phyloP scores from a whole-genome alignment of 495 filamentous ascomycete genomes.

The Hypoxylon crocopeplum region DNA sequence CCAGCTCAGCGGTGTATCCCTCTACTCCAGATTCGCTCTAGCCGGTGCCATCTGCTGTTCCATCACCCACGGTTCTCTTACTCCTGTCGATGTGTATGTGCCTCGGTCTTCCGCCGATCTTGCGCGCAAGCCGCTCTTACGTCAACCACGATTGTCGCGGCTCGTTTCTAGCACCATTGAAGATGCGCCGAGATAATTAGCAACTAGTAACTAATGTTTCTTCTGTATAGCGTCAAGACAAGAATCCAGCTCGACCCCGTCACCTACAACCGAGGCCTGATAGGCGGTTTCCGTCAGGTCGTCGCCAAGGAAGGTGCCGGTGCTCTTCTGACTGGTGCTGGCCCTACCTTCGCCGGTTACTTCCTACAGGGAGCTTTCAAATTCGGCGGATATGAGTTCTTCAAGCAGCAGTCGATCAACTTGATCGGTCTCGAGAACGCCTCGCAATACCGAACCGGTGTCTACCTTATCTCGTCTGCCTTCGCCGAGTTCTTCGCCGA shows the following conservation, averaged over 20 bases:
- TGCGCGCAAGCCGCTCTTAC: too few species aligned
- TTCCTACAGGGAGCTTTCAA: conserved; percentile 96
- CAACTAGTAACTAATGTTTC: conserved; percentile 22
- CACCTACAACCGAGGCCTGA: conserved; percentile 88
- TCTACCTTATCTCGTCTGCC: conserved; percentile 87
- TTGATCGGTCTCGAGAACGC: conserved; percentile 78
- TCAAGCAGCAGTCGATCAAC: conserved; percentile 94
- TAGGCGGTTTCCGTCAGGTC: conserved; percentile 87
- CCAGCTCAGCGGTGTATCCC: conserved; percentile 57
- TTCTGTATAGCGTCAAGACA: conserved; percentile 80
- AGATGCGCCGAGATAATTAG: conserved; percentile 3
- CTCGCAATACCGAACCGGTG: conserved; percentile 82
- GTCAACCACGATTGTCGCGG: too few species aligned
- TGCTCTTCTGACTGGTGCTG: conserved; percentile 85
- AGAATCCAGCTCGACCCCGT: conserved; percentile 90
- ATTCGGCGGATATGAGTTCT: conserved; percentile 94
- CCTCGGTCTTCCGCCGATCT: background rate
- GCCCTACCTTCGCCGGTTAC: conserved; percentile 89
- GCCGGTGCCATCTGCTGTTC: conserved; percentile 94
- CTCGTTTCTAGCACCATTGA: too few species aligned
- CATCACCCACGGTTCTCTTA: conserved; percentile 90
- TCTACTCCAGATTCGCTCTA: conserved; percentile 88
- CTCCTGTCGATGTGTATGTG: conserved; percentile 96
- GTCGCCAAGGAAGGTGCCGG: conserved; percentile 84
- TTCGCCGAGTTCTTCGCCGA: conserved; percentile 92